Evolutionary conservation across 2,329 filamentous ascomycete genomes (phyloP).

Genomic region (Scytalidium sp.): DNA sequence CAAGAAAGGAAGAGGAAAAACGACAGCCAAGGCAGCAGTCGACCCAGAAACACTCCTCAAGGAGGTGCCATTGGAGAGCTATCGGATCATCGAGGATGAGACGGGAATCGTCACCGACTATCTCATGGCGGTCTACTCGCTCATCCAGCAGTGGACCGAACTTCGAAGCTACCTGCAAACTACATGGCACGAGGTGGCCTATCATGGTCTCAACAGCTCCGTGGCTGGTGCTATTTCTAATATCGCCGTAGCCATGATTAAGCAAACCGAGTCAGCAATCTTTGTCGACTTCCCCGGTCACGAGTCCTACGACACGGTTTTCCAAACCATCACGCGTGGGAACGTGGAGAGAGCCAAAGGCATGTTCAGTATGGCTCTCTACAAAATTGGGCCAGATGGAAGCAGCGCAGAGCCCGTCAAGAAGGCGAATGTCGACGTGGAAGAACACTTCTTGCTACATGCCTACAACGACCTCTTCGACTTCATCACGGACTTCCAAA

Average conservation of each 20-base stretch:
- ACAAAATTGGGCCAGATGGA: slow-evolving; percentile 12
- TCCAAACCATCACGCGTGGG: slow-evolving; percentile 37
- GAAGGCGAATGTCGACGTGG: slow-evolving; percentile 31
- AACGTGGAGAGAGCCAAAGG: slow-evolving; percentile 29
- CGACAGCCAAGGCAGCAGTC: slow-evolving; percentile 17
- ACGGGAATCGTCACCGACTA: slow-evolving; percentile 37
- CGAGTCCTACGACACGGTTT: slow-evolving; percentile 39
- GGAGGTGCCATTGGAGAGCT: slow-evolving; percentile 41
- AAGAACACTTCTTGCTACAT: slow-evolving; percentile 41
- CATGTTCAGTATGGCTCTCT: slow-evolving; percentile 19
- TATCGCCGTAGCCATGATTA: slow-evolving; percentile 38
- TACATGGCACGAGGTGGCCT: slow-evolving; percentile 42
- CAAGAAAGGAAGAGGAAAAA: slow-evolving; percentile 23
- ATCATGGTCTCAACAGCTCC: slow-evolving; percentile 40
- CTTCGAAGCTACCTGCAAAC: slow-evolving; percentile 38
- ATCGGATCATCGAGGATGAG: slow-evolving; percentile 38
- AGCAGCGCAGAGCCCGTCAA: slow-evolving; percentile 13
- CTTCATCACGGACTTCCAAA: slow-evolving; percentile 43
- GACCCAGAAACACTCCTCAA: slow-evolving; percentile 23
- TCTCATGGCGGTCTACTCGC: slow-evolving; percentile 38
- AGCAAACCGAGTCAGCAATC: slow-evolving; percentile 33
- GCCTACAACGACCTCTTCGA: slow-evolving; percentile 39
- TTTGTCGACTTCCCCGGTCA: slow-evolving; percentile 44
- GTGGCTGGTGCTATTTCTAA: slow-evolving; percentile 41
- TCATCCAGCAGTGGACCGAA: slow-evolving; percentile 33